These are phyloP conservation scores for Leavenworthia alabamica DNA, from an alignment of 345 rosid species.

Conservation along the genomic window DNA sequence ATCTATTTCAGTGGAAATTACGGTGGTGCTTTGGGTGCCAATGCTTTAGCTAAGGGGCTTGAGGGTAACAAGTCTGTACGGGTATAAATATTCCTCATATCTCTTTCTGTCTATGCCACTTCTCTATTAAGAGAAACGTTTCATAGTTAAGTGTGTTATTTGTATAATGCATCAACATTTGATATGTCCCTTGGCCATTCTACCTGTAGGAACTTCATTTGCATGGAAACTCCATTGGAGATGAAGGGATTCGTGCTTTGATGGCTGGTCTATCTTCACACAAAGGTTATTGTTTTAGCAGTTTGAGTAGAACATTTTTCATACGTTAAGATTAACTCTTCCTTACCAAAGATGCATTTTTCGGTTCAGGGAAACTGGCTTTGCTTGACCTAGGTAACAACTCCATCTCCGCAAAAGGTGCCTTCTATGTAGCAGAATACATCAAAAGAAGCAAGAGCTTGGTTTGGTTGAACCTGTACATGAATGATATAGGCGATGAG, in stretches of 20 bases:
- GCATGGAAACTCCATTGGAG: constrained; percentile 93
- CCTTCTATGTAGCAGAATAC: constrained; percentile 76
- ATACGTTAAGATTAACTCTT: not conserved
- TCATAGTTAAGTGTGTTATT: not conserved
- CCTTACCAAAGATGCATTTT: constrained; percentile 13
- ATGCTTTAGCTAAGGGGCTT: constrained; percentile 88
- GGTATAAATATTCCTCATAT: constrained; percentile 36
- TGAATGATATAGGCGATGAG: constrained; percentile 97
- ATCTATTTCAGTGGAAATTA: constrained; percentile 73
- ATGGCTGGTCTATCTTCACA: constrained; percentile 79
- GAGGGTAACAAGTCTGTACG: constrained; percentile 79
- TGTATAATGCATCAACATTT: constrained; percentile 3
- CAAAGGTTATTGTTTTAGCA: constrained; percentile 46
- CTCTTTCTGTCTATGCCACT: not conserved
- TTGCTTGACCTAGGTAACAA: constrained; percentile 90
- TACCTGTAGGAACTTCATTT: constrained; percentile 76
- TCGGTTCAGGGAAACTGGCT: constrained; percentile 52
- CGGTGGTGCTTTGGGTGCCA: constrained; percentile 94
- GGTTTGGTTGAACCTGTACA: constrained; percentile 91
- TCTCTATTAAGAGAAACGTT: not conserved
- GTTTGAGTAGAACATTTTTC: not conserved
- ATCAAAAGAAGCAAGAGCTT: constrained; percentile 79
- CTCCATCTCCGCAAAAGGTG: constrained; percentile 76
- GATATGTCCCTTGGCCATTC: not conserved
- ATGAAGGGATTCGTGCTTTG: constrained; percentile 82